These are phyloP conservation scores for Heritiera littoralis DNA, from an alignment of 345 rosid species.

Conservation along the genomic window DNA sequence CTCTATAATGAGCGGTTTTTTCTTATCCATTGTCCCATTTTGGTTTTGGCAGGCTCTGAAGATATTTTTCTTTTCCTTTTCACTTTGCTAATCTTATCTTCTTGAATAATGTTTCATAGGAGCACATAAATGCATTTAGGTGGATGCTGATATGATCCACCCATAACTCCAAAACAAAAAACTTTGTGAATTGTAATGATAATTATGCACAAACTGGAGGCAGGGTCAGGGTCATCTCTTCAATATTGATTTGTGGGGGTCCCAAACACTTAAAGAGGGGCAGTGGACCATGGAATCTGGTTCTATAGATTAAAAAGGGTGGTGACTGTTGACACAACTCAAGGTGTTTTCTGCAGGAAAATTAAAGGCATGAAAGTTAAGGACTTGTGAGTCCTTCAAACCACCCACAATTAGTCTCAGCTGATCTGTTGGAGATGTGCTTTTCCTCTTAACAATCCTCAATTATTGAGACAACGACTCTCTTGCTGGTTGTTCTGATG, in stretches of 20 bases:
- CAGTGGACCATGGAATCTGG: constrained; percentile 33
- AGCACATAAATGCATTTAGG: constrained; percentile 31
- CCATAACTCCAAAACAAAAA: constrained; percentile 14
- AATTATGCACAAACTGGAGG: neutral
- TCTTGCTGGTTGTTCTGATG: constrained; percentile 3
- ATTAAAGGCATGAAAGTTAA: constrained; percentile 6
- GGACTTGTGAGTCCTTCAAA: constrained; percentile 9
- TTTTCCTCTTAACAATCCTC: neutral
- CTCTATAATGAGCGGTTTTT: neutral
- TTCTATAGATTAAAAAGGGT: constrained; percentile 20
- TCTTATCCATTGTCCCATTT: neutral
- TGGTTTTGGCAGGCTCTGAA: constrained; percentile 6
- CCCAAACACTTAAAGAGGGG: neutral
- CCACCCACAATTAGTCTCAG: constrained; percentile 8
- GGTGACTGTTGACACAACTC: constrained; percentile 15
- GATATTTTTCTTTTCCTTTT: neutral
- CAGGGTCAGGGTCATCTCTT: neutral
- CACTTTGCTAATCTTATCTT: constrained; percentile 25
- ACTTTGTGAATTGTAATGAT: constrained; percentile 1
- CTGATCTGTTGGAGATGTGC: constrained; percentile 6
- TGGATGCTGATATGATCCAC: constrained; percentile 32
- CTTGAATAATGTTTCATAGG: constrained; percentile 9
- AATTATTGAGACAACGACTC: constrained; percentile 11
- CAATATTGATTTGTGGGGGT: constrained; percentile 7
- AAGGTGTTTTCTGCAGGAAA: constrained; percentile 14